Evolutionary conservation across 495 filamentous ascomycete species (phyloP).

Genomic region (Articulospora tetracladia): DNA sequence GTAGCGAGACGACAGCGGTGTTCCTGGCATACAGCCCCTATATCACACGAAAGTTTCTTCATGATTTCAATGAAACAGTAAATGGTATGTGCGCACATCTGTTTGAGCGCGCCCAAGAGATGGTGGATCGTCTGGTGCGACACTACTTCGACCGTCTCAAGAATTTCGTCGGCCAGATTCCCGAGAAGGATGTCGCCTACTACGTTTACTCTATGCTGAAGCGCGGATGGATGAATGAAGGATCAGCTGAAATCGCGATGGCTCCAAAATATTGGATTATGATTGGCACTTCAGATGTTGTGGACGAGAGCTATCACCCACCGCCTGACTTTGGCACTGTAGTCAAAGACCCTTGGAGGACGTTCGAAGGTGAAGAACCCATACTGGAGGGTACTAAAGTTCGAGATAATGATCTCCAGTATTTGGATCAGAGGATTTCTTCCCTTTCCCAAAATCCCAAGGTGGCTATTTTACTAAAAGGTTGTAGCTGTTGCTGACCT

Average conservation of each 20-base stretch:
- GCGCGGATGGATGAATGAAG: not conserved
- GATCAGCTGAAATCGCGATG: not conserved
- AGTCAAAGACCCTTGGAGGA: not conserved
- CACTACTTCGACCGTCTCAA: not conserved
- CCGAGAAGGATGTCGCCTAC: not conserved
- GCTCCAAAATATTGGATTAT: not conserved
- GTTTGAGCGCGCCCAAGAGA: not conserved
- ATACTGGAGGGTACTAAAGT: not conserved
- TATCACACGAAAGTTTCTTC: not conserved
- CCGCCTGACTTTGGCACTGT: not conserved
- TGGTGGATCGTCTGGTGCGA: not conserved
- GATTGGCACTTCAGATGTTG: not conserved
- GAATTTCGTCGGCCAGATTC: not conserved
- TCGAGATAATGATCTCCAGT: not conserved
- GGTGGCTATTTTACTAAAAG: too few species aligned
- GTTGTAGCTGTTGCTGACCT: too few species aligned
- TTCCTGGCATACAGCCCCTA: not conserved
- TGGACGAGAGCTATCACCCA: not conserved
- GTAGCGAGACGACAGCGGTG: not conserved
- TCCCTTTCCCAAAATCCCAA: too few species aligned
- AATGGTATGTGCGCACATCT: too few species aligned
- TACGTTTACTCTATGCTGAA: not conserved
- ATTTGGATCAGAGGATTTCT: not conserved
- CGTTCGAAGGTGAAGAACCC: not conserved
- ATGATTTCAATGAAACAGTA: not conserved